These are phyloP conservation scores for Persicaria maculosa DNA, from an alignment of 148 eudicot species.

Conservation along the genomic window DNA sequence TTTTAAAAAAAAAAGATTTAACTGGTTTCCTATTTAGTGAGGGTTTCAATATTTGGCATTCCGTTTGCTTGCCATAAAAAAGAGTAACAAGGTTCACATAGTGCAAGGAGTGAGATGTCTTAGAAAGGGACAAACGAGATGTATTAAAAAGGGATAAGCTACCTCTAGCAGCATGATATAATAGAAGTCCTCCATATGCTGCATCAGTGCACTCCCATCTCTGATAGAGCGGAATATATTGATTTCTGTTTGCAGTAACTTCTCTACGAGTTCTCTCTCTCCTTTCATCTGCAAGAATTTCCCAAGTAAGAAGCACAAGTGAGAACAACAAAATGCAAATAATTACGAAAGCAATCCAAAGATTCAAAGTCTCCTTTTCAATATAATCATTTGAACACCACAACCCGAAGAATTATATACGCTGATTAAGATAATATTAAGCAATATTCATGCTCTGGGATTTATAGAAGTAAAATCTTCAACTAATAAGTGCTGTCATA, in stretches of 20 bases:
- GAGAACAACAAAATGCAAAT: not conserved
- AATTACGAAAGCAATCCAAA: not conserved
- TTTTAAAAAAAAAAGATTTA: not conserved
- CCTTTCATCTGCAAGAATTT: constrained; percentile 72
- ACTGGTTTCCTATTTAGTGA: not conserved
- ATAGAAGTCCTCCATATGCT: constrained; percentile 98
- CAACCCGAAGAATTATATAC: not conserved
- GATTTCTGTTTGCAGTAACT: constrained; percentile 85
- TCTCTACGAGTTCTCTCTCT: constrained; percentile 83
- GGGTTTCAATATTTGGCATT: not conserved
- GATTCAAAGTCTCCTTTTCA: not conserved
- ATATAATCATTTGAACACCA: not conserved
- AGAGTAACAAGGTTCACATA: not conserved
- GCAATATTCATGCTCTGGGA: not conserved
- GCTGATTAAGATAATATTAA: not conserved
- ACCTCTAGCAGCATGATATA: constrained; percentile 87
- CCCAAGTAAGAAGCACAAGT: not conserved
- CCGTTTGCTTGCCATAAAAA: not conserved
- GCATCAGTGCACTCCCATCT: constrained; percentile 97
- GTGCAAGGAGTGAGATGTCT: not conserved
- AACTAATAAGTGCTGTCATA: not conserved
- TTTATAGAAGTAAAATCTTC: not conserved
- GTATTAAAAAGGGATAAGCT: not conserved
- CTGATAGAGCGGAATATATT: constrained; percentile 82
- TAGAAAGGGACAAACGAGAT: not conserved